Evolutionary conservation across 1,284 basidiomycete species (phyloP).

Genomic region (Heimioporus retisporus): DNA sequence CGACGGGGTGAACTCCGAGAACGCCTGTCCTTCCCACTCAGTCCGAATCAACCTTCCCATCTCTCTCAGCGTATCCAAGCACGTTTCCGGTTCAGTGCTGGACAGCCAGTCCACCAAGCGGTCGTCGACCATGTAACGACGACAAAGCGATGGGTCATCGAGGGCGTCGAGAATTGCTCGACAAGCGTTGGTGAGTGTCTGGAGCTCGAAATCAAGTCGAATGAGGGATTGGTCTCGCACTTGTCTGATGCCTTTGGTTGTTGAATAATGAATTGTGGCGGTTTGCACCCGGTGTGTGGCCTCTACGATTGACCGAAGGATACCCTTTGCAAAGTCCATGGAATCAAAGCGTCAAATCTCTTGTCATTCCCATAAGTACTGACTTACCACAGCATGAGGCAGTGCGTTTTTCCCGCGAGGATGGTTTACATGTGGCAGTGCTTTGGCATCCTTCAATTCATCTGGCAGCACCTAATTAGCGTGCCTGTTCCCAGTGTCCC

Average conservation of each 20-base stretch:
- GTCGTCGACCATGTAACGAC: constrained; percentile 11
- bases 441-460: no score
- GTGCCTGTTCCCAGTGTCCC: no score
- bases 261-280: constrained; percentile 1
- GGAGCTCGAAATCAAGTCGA: constrained; percentile 22
- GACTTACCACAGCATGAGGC: no score
- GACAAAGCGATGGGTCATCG: not conserved
- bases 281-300: not conserved
- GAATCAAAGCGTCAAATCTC: no score
- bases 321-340: constrained; percentile 19
- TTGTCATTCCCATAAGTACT: no score
- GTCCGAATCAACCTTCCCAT: constrained; percentile 3
- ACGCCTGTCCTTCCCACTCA: not conserved
- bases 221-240: constrained; percentile 20
- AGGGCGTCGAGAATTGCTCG: constrained; percentile 12
- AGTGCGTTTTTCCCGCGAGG: no score
- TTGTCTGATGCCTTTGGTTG: constrained; percentile 5
- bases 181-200: constrained; percentile 15
- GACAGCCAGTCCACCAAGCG: constrained; percentile 20
- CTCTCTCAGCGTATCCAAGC: not conserved
- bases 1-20: not conserved
- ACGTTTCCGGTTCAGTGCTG: constrained; percentile 1
- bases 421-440: no score
- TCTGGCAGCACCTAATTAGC: no score
- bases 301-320: constrained; percentile 8